Conservation (phyloP, 2,329 filamentous ascomycete species). For the Diplodia sapinea region DNA sequence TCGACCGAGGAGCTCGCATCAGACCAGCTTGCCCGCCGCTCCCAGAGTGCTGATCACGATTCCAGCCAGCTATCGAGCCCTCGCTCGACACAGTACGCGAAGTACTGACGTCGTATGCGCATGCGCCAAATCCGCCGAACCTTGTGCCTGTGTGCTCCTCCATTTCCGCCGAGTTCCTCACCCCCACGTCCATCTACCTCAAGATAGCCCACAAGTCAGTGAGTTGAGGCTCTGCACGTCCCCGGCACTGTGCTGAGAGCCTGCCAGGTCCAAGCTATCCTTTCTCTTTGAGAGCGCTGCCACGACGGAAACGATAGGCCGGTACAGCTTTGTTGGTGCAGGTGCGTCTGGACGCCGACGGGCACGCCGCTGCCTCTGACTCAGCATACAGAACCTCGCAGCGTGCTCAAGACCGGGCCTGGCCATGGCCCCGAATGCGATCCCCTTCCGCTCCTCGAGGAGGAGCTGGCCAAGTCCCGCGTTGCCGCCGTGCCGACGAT, state of each 20-base stretch:
- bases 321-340: conserved; percentile 94
- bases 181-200: conserved; percentile 91
- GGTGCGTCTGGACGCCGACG: conserved; percentile 53
- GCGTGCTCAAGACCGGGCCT: conserved; percentile 84
- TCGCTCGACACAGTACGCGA: conserved; percentile 65
- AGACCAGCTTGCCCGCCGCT: conserved; percentile 4
- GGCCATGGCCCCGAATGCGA: conserved; percentile 85
- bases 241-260: conserved; percentile 28
- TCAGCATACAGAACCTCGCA: conserved; percentile 61
- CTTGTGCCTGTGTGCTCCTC: conserved; percentile 82
- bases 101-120: conserved; percentile 59
- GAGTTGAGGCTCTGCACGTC: conserved; percentile 23
- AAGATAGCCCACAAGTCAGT: conserved; percentile 79
- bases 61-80: conserved; percentile 55
- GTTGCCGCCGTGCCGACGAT: conserved; percentile 85
- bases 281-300: conserved; percentile 97
- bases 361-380: conserved; percentile 10
- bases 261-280: conserved; percentile 69
- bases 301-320: conserved; percentile 85
- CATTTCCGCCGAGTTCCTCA: conserved; percentile 90
- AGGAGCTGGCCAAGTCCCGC: conserved; percentile 77
- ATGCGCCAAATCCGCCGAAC: conserved; percentile 68
- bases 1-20: background rate
- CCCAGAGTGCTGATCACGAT: conserved; percentile 6
- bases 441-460: conserved; percentile 80